phyloP scores from a whole-genome alignment of 352 stramenopile species.

The Pythium periplocum region DNA sequence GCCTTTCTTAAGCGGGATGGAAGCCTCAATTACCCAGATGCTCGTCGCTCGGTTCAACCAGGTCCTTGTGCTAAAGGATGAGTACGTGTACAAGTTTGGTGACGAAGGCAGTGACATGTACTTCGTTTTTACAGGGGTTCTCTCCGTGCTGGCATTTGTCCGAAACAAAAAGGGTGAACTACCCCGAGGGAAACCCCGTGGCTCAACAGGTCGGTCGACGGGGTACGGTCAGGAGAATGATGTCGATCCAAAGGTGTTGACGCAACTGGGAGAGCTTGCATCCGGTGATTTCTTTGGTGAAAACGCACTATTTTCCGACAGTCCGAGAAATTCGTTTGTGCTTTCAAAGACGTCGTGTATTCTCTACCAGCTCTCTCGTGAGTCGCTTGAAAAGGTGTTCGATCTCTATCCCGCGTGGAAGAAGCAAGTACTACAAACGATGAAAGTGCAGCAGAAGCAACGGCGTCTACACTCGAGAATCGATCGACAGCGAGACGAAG shows the following conservation, averaged over 20 bases:
- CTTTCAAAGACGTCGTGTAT: slow-evolving; percentile 41
- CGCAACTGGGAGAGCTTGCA: slow-evolving; percentile 27
- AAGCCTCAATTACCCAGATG: slow-evolving; percentile 37
- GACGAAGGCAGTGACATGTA: slow-evolving; percentile 57
- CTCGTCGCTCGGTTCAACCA: slow-evolving; percentile 47
- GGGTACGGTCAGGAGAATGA: background rate
- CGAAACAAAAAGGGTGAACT: slow-evolving; percentile 3
- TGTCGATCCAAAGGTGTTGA: slow-evolving; percentile 6
- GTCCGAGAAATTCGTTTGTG: slow-evolving; percentile 33
- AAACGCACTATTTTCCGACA: slow-evolving; percentile 37
- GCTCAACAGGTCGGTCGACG: background rate
- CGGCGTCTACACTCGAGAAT: slow-evolving; percentile 16
- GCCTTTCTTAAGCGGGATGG: slow-evolving; percentile 42
- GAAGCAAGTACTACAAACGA: slow-evolving; percentile 38
- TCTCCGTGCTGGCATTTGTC: slow-evolving; percentile 24
- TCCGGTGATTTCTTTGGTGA: slow-evolving; percentile 40
- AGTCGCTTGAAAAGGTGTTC: slow-evolving; percentile 44
- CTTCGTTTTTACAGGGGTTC: slow-evolving; percentile 44
- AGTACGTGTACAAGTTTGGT: slow-evolving; percentile 40
- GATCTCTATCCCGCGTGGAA: slow-evolving; percentile 45
- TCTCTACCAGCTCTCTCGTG: slow-evolving; percentile 35
- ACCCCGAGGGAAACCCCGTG: background rate
- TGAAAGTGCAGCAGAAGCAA: slow-evolving; percentile 42
- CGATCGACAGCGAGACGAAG: background rate
- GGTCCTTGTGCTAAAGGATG: slow-evolving; percentile 35